Conservation (phyloP, 306 rosid genomes). For the Rosa persica region DNA sequence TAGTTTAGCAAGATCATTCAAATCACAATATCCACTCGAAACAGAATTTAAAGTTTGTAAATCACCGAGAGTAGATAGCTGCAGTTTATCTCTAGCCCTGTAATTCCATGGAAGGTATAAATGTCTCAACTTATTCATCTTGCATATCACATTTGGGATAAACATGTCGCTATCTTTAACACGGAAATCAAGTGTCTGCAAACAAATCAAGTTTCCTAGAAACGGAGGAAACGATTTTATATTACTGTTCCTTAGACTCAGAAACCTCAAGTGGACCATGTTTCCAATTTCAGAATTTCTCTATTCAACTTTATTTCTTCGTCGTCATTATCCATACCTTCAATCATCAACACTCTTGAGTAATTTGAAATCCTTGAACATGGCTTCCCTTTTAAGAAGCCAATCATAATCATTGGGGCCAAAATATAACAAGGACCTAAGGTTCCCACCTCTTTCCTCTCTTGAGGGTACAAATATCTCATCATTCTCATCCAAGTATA, state of each 20-base stretch:
- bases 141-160: constrained; percentile 29
- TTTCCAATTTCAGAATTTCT: constrained; percentile 34
- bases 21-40: constrained; percentile 34
- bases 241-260: background rate
- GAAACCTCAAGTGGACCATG: background rate
- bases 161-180: too few species aligned
- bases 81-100: constrained; percentile 5
- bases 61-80: constrained; percentile 25
- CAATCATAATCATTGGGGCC: rapidly evolving
- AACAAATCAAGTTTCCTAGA: background rate
- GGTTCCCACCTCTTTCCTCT: constrained; percentile 10
- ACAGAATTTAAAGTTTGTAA: constrained; percentile 38
- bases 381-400: background rate
- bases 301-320: constrained; percentile 25
- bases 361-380: constrained; percentile 24
- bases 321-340: constrained; percentile 24
- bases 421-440: constrained; percentile 41
- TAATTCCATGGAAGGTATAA: constrained; percentile 41
- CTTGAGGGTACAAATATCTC: background rate
- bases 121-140: constrained; percentile 48
- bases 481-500: constrained; percentile 27
- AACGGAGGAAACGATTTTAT: background rate
- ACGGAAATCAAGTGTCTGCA: background rate
- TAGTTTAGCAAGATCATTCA: constrained; percentile 32
- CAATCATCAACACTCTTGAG: constrained; percentile 51